Percentiles rank a stretch among this genome's conserved stretches.
Conservation (phyloP, 257 asterid genomes). For the Penstemon eatonii region DNA sequence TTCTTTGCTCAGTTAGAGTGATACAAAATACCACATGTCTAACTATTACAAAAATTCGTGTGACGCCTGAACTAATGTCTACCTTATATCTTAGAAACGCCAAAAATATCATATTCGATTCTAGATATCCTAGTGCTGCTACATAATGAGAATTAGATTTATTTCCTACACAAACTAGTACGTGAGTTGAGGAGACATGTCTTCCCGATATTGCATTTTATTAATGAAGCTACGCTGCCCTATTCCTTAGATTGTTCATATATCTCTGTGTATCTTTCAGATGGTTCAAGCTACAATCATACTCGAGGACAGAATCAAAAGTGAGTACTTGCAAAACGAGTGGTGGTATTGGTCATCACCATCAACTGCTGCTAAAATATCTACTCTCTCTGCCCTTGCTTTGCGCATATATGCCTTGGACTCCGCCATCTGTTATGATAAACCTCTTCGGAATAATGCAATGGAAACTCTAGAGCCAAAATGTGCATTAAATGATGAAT, state of each 20-base stretch:
- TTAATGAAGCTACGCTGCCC: too few species aligned
- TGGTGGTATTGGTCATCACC: slow-evolving; percentile 99
- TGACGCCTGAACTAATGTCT: background rate
- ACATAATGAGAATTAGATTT: background rate
- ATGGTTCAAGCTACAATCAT: slow-evolving; percentile 75
- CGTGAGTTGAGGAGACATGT: background rate
- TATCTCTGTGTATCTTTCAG: slow-evolving; percentile 41
- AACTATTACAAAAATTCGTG: background rate
- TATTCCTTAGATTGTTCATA: slow-evolving; percentile 11
- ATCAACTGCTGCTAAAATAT: slow-evolving; percentile 77
- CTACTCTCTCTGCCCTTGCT: slow-evolving; percentile 80
- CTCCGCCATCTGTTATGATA: slow-evolving; percentile 74
- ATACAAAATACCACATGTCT: slow-evolving; percentile 5
- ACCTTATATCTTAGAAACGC: background rate
- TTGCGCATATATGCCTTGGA: slow-evolving; percentile 76
- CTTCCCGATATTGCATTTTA: slow-evolving; percentile 4
- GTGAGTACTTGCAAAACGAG: slow-evolving; percentile 57
- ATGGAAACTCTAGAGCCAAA: slow-evolving; percentile 35
- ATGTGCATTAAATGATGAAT: slow-evolving; percentile 44
- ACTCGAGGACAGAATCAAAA: slow-evolving; percentile 77
- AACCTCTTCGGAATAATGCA: slow-evolving; percentile 37
- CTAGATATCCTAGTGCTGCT: too few species aligned
- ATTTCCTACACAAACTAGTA: background rate
- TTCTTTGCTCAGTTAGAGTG: too few species aligned
- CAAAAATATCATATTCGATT: too few species aligned